Conservation (phyloP, 2,329 filamentous ascomycete genomes). For the Diplodia corticola region DNA sequence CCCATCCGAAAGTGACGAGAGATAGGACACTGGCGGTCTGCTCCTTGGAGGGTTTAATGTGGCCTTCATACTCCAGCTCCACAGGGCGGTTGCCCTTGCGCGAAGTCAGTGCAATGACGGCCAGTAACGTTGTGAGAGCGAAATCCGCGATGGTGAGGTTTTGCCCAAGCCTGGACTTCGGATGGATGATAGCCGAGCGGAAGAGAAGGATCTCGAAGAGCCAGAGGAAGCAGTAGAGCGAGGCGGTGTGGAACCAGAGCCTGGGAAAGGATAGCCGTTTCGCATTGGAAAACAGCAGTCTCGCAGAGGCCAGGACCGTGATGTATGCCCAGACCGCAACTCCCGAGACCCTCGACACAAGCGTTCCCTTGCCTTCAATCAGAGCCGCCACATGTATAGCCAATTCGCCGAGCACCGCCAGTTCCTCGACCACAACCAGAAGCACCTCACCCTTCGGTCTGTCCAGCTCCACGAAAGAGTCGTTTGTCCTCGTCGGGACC, state of each 20-base stretch:
- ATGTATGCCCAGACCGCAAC: constrained; percentile 81
- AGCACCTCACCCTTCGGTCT: constrained; percentile 72
- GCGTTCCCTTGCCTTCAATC: constrained; percentile 45
- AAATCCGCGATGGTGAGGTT: constrained; percentile 74
- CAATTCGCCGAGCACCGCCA: constrained; percentile 71
- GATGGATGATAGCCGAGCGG: constrained; percentile 81
- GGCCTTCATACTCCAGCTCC: constrained; percentile 83
- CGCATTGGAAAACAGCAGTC: constrained; percentile 63
- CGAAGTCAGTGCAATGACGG: constrained; percentile 74
- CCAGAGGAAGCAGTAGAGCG: constrained; percentile 83
- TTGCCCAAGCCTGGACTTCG: constrained; percentile 62
- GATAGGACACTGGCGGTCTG: constrained; percentile 87
- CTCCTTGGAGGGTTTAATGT: constrained; percentile 82
- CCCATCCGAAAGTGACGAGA: constrained; percentile 83
- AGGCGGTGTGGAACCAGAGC: constrained; percentile 90
- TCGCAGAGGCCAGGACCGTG: constrained; percentile 68
- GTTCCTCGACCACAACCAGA: constrained; percentile 70
- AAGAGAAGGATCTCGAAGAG: constrained; percentile 73
- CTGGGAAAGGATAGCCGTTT: constrained; percentile 66
- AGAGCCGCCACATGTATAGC: constrained; percentile 67
- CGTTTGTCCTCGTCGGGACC: constrained; percentile 52
- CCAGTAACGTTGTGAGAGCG: constrained; percentile 69
- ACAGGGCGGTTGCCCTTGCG: constrained; percentile 92
- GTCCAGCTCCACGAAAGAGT: constrained; percentile 66
- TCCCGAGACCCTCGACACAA: constrained; percentile 57